Conservation (phyloP, 2,329 filamentous ascomycete species). For the Furcasterigmium sp. region DNA sequence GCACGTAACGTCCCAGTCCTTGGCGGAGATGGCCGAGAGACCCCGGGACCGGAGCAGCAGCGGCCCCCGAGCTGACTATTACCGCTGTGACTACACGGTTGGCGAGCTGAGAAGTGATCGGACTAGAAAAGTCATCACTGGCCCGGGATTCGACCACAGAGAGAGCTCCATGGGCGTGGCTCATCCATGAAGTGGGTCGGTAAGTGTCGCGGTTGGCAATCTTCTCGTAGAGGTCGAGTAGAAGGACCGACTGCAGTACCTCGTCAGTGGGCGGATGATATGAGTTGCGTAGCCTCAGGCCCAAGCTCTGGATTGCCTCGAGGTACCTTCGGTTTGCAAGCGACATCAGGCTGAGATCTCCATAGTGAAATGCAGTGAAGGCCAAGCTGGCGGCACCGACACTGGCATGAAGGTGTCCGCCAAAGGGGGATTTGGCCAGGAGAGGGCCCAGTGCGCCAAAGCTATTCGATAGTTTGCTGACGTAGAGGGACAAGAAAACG, state of each 20-base stretch:
- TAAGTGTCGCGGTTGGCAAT: conserved; percentile 10
- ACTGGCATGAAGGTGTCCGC: conserved; percentile 11
- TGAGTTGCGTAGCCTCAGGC: conserved; percentile 2
- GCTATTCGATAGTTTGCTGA: conserved; percentile 12
- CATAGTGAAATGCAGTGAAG: conserved; percentile 8
- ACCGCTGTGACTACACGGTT: no score
- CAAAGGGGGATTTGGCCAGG: conserved; percentile 5
- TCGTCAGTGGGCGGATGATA: conserved; percentile 9
- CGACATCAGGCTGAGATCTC: background rate
- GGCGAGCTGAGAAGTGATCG: no score
- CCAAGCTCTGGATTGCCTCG: conserved; percentile 5
- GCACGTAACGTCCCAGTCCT: background rate
- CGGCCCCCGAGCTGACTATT: no score
- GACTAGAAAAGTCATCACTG: no score
- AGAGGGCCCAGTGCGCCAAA: conserved; percentile 12
- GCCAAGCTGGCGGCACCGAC: conserved; percentile 17
- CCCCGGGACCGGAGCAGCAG: background rate
- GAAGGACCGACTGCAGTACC: conserved; percentile 14
- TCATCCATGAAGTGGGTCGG: conserved; percentile 9
- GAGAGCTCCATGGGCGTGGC: conserved; percentile 14
- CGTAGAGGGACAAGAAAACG: conserved; percentile 15
- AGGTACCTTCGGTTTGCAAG: background rate
- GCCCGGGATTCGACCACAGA: conserved; percentile 5
- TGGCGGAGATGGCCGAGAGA: background rate
- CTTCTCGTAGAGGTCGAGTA: conserved; percentile 20